A percentile compares a stretch with the other conserved stretches of the same genome.
Evolutionary conservation across 1,284 basidiomycete species (phyloP).

Genomic region (Meira nashicola): DNA sequence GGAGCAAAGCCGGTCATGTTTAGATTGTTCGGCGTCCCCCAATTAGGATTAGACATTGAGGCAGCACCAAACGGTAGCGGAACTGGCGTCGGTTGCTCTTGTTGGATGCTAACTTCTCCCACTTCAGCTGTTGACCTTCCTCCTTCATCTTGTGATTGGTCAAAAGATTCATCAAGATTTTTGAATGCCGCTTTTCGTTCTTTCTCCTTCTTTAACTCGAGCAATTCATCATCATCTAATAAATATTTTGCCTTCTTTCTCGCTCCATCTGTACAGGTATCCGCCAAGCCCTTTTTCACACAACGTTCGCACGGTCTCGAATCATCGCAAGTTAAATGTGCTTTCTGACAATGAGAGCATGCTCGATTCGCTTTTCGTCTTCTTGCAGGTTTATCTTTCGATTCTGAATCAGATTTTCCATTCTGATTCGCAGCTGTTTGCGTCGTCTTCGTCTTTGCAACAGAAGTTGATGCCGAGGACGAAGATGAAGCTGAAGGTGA

Average conservation of each 20-base stretch:
- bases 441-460: background rate
- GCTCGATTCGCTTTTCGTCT: slow-evolving; percentile 77
- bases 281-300: slow-evolving; percentile 83
- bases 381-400: slow-evolving; percentile 15
- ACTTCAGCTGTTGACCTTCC: too few relatives aligned
- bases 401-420: slow-evolving; percentile 19
- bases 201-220: slow-evolving; percentile 21
- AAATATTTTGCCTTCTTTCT: slow-evolving; percentile 96
- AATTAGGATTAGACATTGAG: too few relatives aligned
- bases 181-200: slow-evolving; percentile 22
- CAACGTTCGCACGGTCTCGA: slow-evolving; percentile 90
- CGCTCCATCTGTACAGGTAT: slow-evolving; percentile 84
- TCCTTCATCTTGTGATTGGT: slow-evolving; percentile 2
- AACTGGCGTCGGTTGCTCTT: too few relatives aligned
- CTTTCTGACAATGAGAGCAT: slow-evolving; percentile 86
- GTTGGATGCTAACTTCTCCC: too few relatives aligned
- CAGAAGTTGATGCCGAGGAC: slow-evolving; percentile 14
- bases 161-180: background rate
- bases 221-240: slow-evolving; percentile 48
- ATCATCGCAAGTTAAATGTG: slow-evolving; percentile 95
- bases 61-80: too few relatives aligned
- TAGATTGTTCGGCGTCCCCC: too few relatives aligned
- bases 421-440: slow-evolving; percentile 5
- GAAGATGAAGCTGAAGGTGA: slow-evolving; percentile 7
- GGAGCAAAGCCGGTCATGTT: too few relatives aligned